A percentile compares a stretch with the other conserved stretches of the same genome.
Conservation (phyloP, 257 asterid species). For the Eucommia ulmoides region DNA sequence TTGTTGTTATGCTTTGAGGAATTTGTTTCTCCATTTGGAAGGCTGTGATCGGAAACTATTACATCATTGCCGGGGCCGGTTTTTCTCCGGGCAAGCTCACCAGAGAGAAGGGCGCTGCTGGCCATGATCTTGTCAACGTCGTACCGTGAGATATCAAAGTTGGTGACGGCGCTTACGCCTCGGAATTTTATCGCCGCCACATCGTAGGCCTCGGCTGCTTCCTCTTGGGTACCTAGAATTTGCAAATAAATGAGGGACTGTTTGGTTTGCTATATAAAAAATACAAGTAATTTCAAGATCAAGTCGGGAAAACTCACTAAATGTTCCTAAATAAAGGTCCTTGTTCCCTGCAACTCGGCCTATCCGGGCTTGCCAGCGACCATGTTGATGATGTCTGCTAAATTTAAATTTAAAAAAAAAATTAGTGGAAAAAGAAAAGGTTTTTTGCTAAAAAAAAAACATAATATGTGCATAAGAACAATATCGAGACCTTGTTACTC, state of each 20-base stretch:
- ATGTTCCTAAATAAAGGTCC: conserved; percentile 94
- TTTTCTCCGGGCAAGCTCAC: conserved; percentile 63
- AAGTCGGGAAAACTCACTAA: conserved; percentile 50
- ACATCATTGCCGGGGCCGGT: conserved; percentile 17
- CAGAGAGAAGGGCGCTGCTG: conserved; percentile 65
- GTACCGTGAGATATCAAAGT: conserved; percentile 70
- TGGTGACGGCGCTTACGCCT: conserved; percentile 82
- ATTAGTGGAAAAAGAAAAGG: conserved; percentile 4
- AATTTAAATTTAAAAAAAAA: conserved; percentile 18
- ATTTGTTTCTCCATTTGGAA: conserved; percentile 10
- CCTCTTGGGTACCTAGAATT: conserved; percentile 82
- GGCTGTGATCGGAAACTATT: conserved; percentile 6
- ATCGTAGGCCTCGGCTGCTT: conserved; percentile 98
- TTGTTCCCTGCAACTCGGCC: conserved; percentile 99
- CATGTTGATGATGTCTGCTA: conserved; percentile 99
- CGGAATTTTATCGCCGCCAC: conserved; percentile 89
- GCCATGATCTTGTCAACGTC: conserved; percentile 78
- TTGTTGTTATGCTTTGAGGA: conserved; percentile 14
- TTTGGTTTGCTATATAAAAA: background rate
- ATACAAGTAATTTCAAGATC: background rate
- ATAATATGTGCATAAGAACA: background rate
- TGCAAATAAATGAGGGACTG: background rate
- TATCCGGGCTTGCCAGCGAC: conserved; percentile 98
- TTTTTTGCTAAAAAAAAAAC: background rate
- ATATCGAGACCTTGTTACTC: conserved; percentile 89